Evolutionary conservation across 768 basidiomycete species (phyloP), one percentile per base, ranked within the genome.

Genomic region (Amanita rimosa): DNA sequence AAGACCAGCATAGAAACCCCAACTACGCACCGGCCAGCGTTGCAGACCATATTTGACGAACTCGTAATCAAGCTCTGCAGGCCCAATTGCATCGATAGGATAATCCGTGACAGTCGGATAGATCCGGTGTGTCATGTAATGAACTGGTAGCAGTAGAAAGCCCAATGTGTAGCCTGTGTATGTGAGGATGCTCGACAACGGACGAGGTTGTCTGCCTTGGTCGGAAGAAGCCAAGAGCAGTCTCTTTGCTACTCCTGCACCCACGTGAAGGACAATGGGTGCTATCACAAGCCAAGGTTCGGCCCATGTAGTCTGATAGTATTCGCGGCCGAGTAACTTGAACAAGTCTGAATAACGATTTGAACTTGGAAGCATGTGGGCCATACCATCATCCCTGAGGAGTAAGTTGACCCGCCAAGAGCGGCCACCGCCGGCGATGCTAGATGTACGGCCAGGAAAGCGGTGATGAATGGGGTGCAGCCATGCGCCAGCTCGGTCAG

Each of bases 261-360:
- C 50, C 17, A 79, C 62, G 58, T 93, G 90, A 7, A 81, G 57
- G 26, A 66, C 65, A n/a, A 94, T 63, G 0, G 90, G 89, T 1
- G 67, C 65, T 27, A 85, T 67, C 8, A 92, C 68, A 10, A 91
- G 75, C 37, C 77, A 75, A 35, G 70, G 76, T 62, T 93, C 88
- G 17, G 76, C 76, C 45, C 81, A 71, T 0, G 65, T 49, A 0
- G 83, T 85, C 59, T 92, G 87, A 62, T 94, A 93, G 64, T 89
- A 90, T 64, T 90, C 89, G 46, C 89, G 68, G 8, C 88, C 86
- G 10, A 94, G 69, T 38, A 93, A 68, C 87, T 92, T 55, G 37
- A 11, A 17, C 8, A 19, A n/a, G 14, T 26, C 37, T 24, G n/a
- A 33, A 27, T 31, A n/a, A 49, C 27, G 22, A 45, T 10, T 16